Base-by-base conservation (phyloP, 1,284 basidiomycete genomes). In the Ustilago bromivora region DNA sequence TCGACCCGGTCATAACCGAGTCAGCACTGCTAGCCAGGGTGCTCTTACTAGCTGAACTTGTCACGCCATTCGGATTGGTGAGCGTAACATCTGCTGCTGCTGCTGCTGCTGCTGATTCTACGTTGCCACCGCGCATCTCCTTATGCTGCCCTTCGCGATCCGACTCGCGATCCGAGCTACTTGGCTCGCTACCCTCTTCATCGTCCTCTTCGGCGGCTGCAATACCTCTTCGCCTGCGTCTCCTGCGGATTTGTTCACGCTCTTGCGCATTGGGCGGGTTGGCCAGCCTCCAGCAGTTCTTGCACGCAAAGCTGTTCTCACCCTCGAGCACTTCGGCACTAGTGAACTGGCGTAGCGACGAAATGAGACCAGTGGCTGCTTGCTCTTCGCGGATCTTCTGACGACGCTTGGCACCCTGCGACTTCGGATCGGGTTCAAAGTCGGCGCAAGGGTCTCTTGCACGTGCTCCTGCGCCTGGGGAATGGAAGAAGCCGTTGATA, bases 241-340 rank as follows among this genome's bases (percentile, higher is more conserved):
- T 35, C 70, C 85, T 62, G 86, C 78, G 86, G 84, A 72, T 88
- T 85, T 81, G 65, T 56, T 78, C 74, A 17, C 73, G 51, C 46
- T 81, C 80, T 43, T 70, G 72, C 8, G 71, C 71, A 13, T 71
- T 70, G 7, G 76, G 78, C 17, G 92, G 92, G 80, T 94, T 91
- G 51, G 90, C 91, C 54, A 92, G 90, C 87, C 94, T 94, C 95
- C 95, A 98, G 87, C 95, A 98, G 65, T 92, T 90, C 79, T 93
- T 90, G 86, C 95, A 98, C 0, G 94, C 94, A 71, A 97, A 96
- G 87, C 92, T 92, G 82, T 98, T 97, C 78, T 96, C 94, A 0
- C 94, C 94, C 77, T 97, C 94, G 35, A 98, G 88, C 8, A 94
- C 90, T 84, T 98, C 95, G 23, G 96, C 94, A 4, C 92, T 89